A percentile compares a stretch with the other conserved stretches of the same genome.
These are phyloP conservation scores for Mortierella sp. DNA, from an alignment of 371 early-diverging fungal species.

Conservation along the genomic window DNA sequence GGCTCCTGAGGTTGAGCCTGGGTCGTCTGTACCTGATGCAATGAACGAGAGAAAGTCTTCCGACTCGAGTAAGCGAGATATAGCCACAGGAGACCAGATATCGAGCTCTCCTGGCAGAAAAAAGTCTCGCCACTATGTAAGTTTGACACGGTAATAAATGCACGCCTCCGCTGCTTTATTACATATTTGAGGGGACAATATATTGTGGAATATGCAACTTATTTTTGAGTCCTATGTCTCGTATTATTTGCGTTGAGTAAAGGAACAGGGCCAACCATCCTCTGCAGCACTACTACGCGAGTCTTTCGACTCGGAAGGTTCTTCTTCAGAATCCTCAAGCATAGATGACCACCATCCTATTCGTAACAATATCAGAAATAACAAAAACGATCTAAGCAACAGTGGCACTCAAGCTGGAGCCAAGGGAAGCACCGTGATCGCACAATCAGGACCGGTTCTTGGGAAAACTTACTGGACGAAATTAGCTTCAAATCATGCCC, in stretches of 20 bases:
- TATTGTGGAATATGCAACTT: not conserved
- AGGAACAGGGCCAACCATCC: constrained; percentile 4
- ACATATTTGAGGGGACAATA: not conserved
- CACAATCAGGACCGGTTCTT: not conserved
- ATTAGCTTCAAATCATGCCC: constrained; percentile 10
- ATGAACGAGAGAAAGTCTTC: not conserved
- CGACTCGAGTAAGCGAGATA: not conserved
- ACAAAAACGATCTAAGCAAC: not conserved
- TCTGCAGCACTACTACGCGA: not conserved
- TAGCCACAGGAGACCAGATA: not conserved
- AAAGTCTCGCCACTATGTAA: constrained; percentile 15
- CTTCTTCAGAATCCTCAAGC: not conserved
- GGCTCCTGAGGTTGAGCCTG: not conserved
- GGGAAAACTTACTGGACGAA: constrained; percentile 16
- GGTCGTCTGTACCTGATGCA: not conserved
- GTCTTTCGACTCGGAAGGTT: not conserved
- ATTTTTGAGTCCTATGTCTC: not conserved
- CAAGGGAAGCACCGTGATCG: not conserved
- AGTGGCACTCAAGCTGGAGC: not conserved
- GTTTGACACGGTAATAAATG: constrained; percentile 5
- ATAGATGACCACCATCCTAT: not conserved
- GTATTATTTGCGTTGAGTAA: constrained; percentile 1
- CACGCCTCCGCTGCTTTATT: too few species aligned
- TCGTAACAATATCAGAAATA: not conserved
- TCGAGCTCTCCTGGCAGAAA: not conserved